A percentile compares a stretch with the other conserved stretches of the same genome.
These are phyloP conservation scores for Saccharomycopsis fodiens DNA, from an alignment of 805 yeast species.

Conservation along the genomic window DNA sequence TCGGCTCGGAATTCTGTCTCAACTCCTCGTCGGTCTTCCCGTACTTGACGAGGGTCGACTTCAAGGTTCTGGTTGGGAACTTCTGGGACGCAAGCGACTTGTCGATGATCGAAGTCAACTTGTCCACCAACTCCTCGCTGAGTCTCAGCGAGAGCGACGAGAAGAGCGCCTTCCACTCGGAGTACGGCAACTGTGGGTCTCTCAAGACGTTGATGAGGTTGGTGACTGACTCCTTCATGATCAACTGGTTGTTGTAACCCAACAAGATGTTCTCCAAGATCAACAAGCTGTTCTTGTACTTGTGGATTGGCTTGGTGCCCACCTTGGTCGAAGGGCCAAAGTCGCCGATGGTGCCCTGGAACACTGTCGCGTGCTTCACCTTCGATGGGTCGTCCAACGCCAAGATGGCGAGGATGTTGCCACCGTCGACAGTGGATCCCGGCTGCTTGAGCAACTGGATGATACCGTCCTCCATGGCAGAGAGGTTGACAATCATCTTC, in stretches of 20 bases:
- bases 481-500: constrained; percentile 99
- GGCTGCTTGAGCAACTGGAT: constrained; percentile 94
- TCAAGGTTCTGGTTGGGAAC: constrained; percentile 86
- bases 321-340: constrained; percentile 74
- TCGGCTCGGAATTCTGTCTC: constrained; percentile 59
- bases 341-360: constrained; percentile 87
- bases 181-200: constrained; percentile 79
- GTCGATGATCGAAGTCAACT: constrained; percentile 56
- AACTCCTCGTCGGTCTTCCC: constrained; percentile 45
- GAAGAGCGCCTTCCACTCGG: constrained; percentile 80
- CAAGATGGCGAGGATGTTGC: constrained; percentile 92
- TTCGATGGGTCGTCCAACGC: constrained; percentile 94
- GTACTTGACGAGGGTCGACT: constrained; percentile 62
- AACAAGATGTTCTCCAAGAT: constrained; percentile 71
- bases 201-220: constrained; percentile 65
- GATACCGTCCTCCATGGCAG: constrained; percentile 89
- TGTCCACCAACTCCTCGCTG: constrained; percentile 67
- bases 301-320: constrained; percentile 81
- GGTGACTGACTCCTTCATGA: constrained; percentile 76
- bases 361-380: constrained; percentile 94
- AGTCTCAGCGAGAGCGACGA: constrained; percentile 91
- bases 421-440: constrained; percentile 94
- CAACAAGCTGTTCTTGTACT: constrained; percentile 48
- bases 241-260: constrained; percentile 94
- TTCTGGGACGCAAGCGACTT: constrained; percentile 43